Evolutionary conservation across 2,329 filamentous ascomycete species (phyloP), one percentile per base, ranked within the genome.

Genomic region (Botryotinia calthae): DNA sequence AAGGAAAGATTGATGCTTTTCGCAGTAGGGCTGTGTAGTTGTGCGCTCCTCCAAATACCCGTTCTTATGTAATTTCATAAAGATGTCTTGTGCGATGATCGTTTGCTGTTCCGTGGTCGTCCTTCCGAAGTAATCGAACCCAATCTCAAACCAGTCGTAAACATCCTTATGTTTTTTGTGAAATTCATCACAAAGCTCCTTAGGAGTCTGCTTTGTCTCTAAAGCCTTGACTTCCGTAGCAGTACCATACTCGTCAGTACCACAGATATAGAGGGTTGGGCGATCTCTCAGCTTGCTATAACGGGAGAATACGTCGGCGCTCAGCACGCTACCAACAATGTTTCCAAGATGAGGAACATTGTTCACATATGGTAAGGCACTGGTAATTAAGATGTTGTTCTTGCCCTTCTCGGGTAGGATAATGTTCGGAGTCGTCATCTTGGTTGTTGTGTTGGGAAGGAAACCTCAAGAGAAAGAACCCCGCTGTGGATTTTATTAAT

Each of bases 141-240:
- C 90, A 80, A 98, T 95, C 80, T 94, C 90, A 84, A 99, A 99
- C 94, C 95, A 98, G 82, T 97, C 89, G 83, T 98, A 98, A 77
- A 98, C 92, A 66, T 92, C 93, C 79, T 94, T 90, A 84, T 98
- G 95, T 73, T 97, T 90, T 79, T 89, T 90, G 84, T 97, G 93
- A 85, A 97, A 98, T 85, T 98, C 97, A 83, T 93, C 89, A 85
- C 95, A 98, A 20, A 98, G 89, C 80, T 95, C 88, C 79, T 92
- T 87, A 34, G 95, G 94, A 20, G 91, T 94, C 76, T 94, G 86
- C 22, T 91, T 91, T 81, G 96, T 94, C 82, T 97, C 94, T 58
- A 98, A 89, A 7, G 95, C 95, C 85, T 97, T 97, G 40, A 95
- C 97, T 84, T 98, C 95, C 46, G 95, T 97, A 34, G 95, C 95